These are phyloP conservation scores for Hymenoscyphus infarciens DNA, from an alignment of 2,329 filamentous ascomycete species.

Conservation along the genomic window DNA sequence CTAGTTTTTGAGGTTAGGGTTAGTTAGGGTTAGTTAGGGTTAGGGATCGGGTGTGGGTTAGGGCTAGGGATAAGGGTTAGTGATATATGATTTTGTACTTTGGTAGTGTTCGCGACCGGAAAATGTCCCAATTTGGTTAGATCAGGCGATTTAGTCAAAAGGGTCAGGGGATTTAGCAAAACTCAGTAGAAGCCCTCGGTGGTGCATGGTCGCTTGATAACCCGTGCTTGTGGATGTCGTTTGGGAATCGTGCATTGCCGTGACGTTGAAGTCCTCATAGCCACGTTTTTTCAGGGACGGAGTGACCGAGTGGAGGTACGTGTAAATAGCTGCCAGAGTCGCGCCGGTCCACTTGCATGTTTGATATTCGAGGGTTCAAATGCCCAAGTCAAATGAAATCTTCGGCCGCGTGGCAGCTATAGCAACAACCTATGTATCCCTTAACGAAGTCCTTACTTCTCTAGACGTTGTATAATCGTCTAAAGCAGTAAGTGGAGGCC, in stretches of 20 bases:
- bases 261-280: neutral
- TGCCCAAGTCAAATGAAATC: neutral
- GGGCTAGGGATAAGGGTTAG: no score
- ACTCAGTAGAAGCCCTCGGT: no score
- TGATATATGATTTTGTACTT: no score
- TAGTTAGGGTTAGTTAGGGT: no score
- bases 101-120: no score
- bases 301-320: neutral
- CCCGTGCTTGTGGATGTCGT: neutral
- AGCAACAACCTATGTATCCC: neutral
- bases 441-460: neutral
- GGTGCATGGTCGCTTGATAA: neutral
- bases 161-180: no score
- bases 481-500: neutral
- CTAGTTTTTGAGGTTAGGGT: no score
- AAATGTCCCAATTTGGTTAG: no score
- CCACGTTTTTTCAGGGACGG: neutral
- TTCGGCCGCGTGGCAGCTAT: slow-evolving; percentile 3
- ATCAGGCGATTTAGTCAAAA: no score
- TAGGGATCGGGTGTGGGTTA: no score
- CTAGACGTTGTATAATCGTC: neutral
- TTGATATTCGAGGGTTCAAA: neutral
- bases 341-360: slow-evolving; percentile 2
- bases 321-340: neutral
- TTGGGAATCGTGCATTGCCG: slow-evolving; percentile 3